phyloP scores from a whole-genome alignment of 768 basidiomycete species.

The Ephemerocybe angulata region DNA sequence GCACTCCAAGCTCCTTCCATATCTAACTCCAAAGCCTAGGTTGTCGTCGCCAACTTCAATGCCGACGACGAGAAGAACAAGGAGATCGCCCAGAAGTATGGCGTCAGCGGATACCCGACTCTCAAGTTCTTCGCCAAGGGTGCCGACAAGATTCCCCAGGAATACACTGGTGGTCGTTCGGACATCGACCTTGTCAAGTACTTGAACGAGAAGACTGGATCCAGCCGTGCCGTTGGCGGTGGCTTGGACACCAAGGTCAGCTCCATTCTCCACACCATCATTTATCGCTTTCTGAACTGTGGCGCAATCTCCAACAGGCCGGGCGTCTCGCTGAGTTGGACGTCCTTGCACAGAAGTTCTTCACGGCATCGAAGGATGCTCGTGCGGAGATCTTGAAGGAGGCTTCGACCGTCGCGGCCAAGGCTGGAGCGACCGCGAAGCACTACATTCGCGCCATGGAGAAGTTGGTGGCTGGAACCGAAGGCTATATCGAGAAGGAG shows the following conservation, averaged over 20 bases:
- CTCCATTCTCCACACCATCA: background rate
- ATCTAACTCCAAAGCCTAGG: slow-evolving; percentile 41
- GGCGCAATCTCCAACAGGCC: slow-evolving; percentile 46
- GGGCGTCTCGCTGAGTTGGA: slow-evolving; percentile 81
- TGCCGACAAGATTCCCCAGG: slow-evolving; percentile 58
- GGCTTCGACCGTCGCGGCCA: slow-evolving; percentile 51
- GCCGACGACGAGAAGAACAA: slow-evolving; percentile 82
- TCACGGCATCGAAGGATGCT: slow-evolving; percentile 51
- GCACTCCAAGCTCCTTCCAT: slow-evolving; percentile 9
- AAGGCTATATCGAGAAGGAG: slow-evolving; percentile 84
- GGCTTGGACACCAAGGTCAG: slow-evolving; percentile 66
- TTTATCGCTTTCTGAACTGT: slow-evolving; percentile 6
- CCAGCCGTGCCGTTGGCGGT: slow-evolving; percentile 79
- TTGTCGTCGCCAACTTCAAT: slow-evolving; percentile 87
- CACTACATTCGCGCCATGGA: slow-evolving; percentile 92
- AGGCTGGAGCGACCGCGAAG: slow-evolving; percentile 49
- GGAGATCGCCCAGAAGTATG: slow-evolving; percentile 66
- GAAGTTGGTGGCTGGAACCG: slow-evolving; percentile 68
- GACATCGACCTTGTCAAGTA: slow-evolving; percentile 75
- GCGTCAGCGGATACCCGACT: slow-evolving; percentile 81
- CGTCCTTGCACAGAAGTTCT: slow-evolving; percentile 69
- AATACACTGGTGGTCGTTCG: slow-evolving; percentile 67
- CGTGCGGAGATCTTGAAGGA: slow-evolving; percentile 64
- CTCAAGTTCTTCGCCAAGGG: slow-evolving; percentile 83
- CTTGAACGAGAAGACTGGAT: slow-evolving; percentile 86